Evolutionary conservation across 2,329 filamentous ascomycete species (phyloP).

Genomic region (Penicillium palitans): DNA sequence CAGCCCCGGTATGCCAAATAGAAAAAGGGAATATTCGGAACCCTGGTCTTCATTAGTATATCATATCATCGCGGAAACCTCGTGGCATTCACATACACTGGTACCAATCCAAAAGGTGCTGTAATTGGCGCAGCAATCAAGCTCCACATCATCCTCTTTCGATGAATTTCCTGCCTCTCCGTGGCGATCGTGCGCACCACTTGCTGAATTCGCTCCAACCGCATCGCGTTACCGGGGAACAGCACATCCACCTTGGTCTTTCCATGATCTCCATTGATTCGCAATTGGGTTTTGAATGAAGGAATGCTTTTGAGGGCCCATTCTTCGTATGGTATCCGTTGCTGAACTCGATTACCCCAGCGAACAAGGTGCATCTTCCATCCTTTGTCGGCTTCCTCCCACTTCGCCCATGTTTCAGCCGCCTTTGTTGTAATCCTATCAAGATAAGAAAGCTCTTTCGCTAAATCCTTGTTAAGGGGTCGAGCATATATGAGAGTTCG

Average conservation of each 20-base stretch:
- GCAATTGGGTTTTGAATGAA: slow-evolving; percentile 67
- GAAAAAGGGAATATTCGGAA: slow-evolving; percentile 96
- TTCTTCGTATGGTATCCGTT: slow-evolving; percentile 92
- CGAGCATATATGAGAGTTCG: slow-evolving; percentile 92
- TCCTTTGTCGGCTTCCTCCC: slow-evolving; percentile 79
- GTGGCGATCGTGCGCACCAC: slow-evolving; percentile 72
- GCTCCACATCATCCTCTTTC: slow-evolving; percentile 75
- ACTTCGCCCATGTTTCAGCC: slow-evolving; percentile 74
- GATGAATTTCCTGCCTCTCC: slow-evolving; percentile 77
- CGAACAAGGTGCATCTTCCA: slow-evolving; percentile 87
- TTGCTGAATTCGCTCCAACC: slow-evolving; percentile 60
- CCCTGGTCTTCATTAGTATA: slow-evolving; percentile 50
- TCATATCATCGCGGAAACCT: neutral
- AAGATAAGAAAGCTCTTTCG: slow-evolving; percentile 54
- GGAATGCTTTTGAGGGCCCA: slow-evolving; percentile 97
- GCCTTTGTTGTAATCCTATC: slow-evolving; percentile 73
- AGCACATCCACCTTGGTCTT: slow-evolving; percentile 66
- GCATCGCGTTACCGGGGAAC: slow-evolving; percentile 72
- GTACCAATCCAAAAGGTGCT: slow-evolving; percentile 77
- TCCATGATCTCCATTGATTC: slow-evolving; percentile 63
- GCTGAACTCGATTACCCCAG: slow-evolving; percentile 82
- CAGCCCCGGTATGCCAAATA: slow-evolving; percentile 87
- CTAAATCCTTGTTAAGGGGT: slow-evolving; percentile 60
- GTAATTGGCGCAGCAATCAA: slow-evolving; percentile 79
- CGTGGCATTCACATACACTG: slow-evolving; percentile 63